A percentile compares a stretch with the other conserved stretches of the same genome.
phyloP scores from a whole-genome alignment of 768 basidiomycete genomes.

The Mrakia gelida region DNA sequence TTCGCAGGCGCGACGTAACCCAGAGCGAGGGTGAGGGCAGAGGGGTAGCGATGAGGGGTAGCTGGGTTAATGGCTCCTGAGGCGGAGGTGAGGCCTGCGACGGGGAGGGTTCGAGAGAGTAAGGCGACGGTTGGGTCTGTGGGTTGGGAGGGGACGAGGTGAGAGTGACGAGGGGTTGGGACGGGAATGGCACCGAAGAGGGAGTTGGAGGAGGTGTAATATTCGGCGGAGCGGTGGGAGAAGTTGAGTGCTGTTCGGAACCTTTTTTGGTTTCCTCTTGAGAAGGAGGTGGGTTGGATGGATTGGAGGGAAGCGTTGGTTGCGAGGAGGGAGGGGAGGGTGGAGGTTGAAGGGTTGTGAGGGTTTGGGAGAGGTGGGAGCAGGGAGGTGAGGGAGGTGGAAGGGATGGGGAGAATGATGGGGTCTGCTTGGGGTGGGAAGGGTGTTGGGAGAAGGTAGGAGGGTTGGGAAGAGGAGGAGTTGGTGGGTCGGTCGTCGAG shows the following conservation, averaged over 20 bases:
- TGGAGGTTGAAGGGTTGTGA: constrained; percentile 1
- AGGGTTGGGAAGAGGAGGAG: not conserved
- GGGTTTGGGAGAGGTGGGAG: not conserved
- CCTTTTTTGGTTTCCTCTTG: not conserved
- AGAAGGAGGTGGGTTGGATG: not conserved
- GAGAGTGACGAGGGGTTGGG: not conserved
- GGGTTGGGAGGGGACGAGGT: constrained; percentile 12
- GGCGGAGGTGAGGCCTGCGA: not conserved
- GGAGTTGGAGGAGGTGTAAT: constrained; percentile 9
- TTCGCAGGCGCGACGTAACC: not conserved
- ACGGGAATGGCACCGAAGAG: constrained; percentile 9
- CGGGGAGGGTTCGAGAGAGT: not conserved
- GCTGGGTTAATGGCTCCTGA: not conserved
- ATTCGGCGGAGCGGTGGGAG: not conserved
- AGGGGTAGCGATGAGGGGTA: constrained; percentile 1
- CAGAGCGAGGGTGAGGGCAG: not conserved
- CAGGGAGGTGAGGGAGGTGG: not conserved
- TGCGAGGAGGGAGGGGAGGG: not conserved
- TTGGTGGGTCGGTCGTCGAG: not conserved
- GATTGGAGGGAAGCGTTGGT: not conserved
- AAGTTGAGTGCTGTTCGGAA: not conserved
- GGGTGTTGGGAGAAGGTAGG: not conserved
- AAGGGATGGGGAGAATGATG: not conserved
- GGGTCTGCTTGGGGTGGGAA: not conserved
- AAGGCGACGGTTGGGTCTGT: not conserved